These are phyloP conservation scores for Chamaecyparis obtusa DNA, from an alignment of 75 land plant species.

Conservation along the genomic window DNA sequence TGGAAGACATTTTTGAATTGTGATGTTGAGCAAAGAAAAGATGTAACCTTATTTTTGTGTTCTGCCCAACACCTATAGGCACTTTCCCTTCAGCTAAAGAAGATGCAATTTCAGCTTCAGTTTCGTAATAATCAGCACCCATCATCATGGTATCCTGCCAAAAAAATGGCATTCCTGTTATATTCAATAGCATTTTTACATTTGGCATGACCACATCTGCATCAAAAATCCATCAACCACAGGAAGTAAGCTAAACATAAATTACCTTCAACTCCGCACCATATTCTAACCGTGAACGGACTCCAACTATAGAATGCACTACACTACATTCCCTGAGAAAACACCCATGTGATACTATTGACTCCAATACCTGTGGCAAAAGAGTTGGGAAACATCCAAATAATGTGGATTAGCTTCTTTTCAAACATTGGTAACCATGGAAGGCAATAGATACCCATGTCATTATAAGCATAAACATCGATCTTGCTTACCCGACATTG, in stretches of 20 bases:
- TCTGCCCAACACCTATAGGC: constrained; percentile 85
- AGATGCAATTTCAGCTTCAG: constrained; percentile 73
- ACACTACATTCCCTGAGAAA: constrained; percentile 69
- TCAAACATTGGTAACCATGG: neutral
- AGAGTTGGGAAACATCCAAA: neutral
- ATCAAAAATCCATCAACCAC: neutral
- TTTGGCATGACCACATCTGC: neutral
- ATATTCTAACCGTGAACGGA: constrained; percentile 76
- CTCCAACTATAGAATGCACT: constrained; percentile 81
- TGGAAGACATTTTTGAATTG: neutral
- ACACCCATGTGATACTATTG: constrained; percentile 96
- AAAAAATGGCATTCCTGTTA: constrained; percentile 10
- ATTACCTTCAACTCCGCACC: constrained; percentile 74
- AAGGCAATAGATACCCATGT: neutral
- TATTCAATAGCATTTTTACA: neutral
- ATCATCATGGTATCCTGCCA: constrained; percentile 86
- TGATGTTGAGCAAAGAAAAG: constrained; percentile 11
- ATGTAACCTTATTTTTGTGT: constrained; percentile 74
- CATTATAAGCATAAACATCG: neutral
- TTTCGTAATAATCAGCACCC: constrained; percentile 92
- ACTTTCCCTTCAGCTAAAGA: constrained; percentile 79
- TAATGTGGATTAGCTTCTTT: neutral
- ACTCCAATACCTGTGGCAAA: constrained; percentile 67
- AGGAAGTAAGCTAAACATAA: neutral
- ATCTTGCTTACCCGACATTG: constrained; percentile 69